Evolutionary conservation across 208 protist genomes (phyloP).

Genomic region (Wallacemonas sp.): DNA sequence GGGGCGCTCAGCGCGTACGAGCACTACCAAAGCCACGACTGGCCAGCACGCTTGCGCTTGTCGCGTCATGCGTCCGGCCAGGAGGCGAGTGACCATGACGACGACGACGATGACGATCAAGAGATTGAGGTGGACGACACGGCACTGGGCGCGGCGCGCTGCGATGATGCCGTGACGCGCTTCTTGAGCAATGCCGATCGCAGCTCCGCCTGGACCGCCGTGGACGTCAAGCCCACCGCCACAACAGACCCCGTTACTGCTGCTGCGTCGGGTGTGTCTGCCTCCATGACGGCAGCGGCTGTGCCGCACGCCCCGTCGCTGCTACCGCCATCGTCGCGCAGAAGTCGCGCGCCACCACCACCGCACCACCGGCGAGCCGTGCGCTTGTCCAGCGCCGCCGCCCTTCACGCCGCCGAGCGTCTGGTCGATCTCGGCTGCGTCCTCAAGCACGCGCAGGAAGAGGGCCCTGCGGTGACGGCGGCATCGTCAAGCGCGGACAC

Average conservation of each 20-base stretch:
- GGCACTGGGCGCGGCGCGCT: background rate
- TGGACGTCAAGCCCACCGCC: no score
- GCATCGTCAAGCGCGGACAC: no score
- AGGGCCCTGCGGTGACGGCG: background rate
- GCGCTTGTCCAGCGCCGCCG: slow-evolving; percentile 2
- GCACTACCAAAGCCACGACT: slow-evolving; percentile 1
- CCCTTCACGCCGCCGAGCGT: background rate
- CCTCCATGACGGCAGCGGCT: no score
- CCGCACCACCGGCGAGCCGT: background rate
- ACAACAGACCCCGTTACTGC: no score
- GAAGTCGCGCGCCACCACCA: no score
- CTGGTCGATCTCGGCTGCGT: slow-evolving; percentile 1
- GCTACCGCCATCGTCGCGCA: background rate
- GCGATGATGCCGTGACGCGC: no score
- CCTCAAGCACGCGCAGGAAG: background rate
- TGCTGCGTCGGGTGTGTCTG: no score
- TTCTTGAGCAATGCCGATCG: no score
- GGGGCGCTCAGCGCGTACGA: slow-evolving; percentile 5
- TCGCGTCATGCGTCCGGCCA: background rate
- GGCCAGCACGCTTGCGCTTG: background rate
- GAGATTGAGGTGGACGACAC: background rate
- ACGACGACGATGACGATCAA: slow-evolving; percentile 4
- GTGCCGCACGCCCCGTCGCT: no score
- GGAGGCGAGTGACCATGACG: background rate
- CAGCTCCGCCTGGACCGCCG: no score